Percentiles rank a stretch among this genome's conserved stretches.
These are phyloP conservation scores for Malassezia globosa DNA, from an alignment of 1,284 basidiomycete genomes.

Conservation along the genomic window DNA sequence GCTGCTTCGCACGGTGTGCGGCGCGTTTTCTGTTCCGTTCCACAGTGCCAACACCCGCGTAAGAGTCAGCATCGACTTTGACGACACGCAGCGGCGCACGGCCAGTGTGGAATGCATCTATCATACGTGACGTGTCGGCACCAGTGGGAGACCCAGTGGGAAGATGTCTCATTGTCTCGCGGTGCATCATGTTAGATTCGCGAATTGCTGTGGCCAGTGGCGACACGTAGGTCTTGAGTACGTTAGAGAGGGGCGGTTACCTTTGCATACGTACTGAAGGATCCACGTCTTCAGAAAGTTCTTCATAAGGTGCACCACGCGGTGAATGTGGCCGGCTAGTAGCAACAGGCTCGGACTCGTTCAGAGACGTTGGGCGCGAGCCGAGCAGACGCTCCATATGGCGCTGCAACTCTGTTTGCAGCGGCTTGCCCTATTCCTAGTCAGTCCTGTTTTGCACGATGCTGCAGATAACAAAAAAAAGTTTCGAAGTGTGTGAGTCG, in stretches of 20 bases:
- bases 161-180: slow-evolving; percentile 2
- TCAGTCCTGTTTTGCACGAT: not conserved
- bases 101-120: not conserved
- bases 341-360: not conserved
- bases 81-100: slow-evolving; percentile 13
- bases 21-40: slow-evolving; percentile 17
- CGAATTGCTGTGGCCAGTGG: slow-evolving; percentile 10
- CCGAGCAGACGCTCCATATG: slow-evolving; percentile 41
- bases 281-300: slow-evolving; percentile 19
- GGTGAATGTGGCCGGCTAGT: slow-evolving; percentile 24
- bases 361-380: slow-evolving; percentile 11
- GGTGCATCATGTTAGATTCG: slow-evolving; percentile 1
- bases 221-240: slow-evolving; percentile 2
- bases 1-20: slow-evolving; percentile 10
- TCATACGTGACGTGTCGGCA: not conserved
- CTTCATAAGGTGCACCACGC: slow-evolving; percentile 30
- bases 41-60: slow-evolving; percentile 9
- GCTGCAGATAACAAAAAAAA: not conserved
- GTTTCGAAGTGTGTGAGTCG: not conserved
- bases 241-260: too few relatives aligned
- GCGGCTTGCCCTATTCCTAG: slow-evolving; percentile 23
- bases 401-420: slow-evolving; percentile 36
- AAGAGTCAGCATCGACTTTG: slow-evolving; percentile 9
- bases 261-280: too few relatives aligned
- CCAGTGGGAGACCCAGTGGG: slow-evolving; percentile 4